Conservation (phyloP, 1,284 basidiomycete species). For the Trichosporon sp. region DNA sequence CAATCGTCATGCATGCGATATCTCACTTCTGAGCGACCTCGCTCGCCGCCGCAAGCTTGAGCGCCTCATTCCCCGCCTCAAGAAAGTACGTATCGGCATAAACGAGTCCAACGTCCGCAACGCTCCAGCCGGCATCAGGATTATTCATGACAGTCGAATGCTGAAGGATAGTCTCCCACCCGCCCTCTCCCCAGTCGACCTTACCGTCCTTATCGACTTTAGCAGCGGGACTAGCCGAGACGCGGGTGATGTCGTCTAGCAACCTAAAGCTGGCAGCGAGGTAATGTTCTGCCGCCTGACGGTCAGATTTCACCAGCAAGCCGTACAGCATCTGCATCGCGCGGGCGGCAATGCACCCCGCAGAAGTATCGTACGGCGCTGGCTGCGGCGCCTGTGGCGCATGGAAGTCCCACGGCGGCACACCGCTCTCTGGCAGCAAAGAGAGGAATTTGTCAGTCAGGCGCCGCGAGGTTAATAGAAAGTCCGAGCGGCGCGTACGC, state of each 20-base stretch:
- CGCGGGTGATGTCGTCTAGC: conserved; percentile 17
- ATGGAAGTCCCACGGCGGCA: conserved; percentile 36
- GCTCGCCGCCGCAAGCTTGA: no score
- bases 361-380: conserved; percentile 34
- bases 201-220: conserved; percentile 14
- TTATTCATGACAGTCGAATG: conserved; percentile 36
- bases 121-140: conserved; percentile 8
- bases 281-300: conserved; percentile 25
- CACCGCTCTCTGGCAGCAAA: conserved; percentile 22
- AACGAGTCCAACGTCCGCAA: conserved; percentile 34
- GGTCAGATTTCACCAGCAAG: conserved; percentile 20
- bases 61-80: conserved; percentile 33
- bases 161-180: conserved; percentile 36
- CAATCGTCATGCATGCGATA: no score
- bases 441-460: conserved; percentile 32
- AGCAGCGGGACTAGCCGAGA: conserved; percentile 22
- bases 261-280: conserved; percentile 22
- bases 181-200: conserved; percentile 29
- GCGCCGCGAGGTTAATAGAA: conserved; percentile 22
- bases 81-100: conserved; percentile 39
- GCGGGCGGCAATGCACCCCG: conserved; percentile 27
- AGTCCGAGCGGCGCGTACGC: conserved; percentile 34
- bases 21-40: no score
- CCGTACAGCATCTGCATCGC: conserved; percentile 32
- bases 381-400: conserved; percentile 34